These are phyloP conservation scores for Clonostachys chloroleuca DNA, from an alignment of 2,329 filamentous ascomycete genomes.

Conservation along the genomic window DNA sequence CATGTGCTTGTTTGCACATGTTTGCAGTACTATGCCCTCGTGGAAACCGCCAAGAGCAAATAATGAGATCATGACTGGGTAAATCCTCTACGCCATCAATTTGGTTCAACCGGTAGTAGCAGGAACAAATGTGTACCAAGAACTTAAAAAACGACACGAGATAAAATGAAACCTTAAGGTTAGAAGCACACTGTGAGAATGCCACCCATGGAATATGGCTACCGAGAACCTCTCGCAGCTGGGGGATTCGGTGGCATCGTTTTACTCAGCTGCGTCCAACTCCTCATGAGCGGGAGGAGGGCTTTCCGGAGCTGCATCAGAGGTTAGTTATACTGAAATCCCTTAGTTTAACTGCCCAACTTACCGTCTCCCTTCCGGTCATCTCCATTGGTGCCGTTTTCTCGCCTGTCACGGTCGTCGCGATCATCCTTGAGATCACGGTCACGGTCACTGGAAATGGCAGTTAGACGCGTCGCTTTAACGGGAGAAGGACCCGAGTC, in stretches of 20 bases:
- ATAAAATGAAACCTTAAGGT: not conserved
- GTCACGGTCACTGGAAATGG: constrained; percentile 41
- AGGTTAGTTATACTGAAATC: constrained; percentile 13
- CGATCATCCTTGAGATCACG: constrained; percentile 60
- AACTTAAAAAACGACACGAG: not conserved
- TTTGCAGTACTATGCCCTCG: no score
- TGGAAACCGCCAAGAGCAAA: no score
- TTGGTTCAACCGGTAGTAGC: no score
- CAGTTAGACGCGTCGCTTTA: not conserved
- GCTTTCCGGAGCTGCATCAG: constrained; percentile 59
- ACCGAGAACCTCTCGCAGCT: no score
- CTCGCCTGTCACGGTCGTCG: constrained; percentile 69
- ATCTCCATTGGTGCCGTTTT: constrained; percentile 78
- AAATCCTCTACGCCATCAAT: no score
- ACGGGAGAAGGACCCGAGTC: not conserved
- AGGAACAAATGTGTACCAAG: not conserved
- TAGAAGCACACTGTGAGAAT: not conserved
- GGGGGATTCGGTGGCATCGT: not conserved
- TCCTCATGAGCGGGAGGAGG: constrained; percentile 86
- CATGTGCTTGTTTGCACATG: no score
- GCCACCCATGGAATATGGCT: no score
- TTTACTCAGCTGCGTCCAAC: constrained; percentile 84
- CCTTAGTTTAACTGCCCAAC: constrained; percentile 11
- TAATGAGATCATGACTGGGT: no score
- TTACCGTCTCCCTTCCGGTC: constrained; percentile 73